These are phyloP conservation scores for Linnemannia zychae DNA, from an alignment of 192 early-diverging fungal species.

Conservation along the genomic window DNA sequence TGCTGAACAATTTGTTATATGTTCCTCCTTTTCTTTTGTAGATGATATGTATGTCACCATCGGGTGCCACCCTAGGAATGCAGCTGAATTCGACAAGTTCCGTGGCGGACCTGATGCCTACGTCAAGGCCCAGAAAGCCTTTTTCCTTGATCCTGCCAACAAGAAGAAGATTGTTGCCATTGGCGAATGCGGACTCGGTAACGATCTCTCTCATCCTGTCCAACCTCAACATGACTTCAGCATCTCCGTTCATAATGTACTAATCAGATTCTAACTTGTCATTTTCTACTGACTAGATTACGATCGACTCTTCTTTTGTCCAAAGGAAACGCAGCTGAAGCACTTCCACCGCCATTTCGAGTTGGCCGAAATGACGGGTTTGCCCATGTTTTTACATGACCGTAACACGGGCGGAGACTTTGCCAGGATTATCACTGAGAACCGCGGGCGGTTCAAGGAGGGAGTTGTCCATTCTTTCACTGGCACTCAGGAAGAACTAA, in stretches of 20 bases:
- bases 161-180: slow-evolving; percentile 83
- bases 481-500: slow-evolving; percentile 74
- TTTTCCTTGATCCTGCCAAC: slow-evolving; percentile 52
- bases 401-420: slow-evolving; percentile 74
- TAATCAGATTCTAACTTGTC: neutral
- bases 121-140: slow-evolving; percentile 61
- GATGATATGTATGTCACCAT: slow-evolving; percentile 76
- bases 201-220: neutral
- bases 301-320: slow-evolving; percentile 88
- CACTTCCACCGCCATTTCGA: slow-evolving; percentile 86
- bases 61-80: slow-evolving; percentile 88
- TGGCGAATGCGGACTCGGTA: slow-evolving; percentile 91
- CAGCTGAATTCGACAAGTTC: slow-evolving; percentile 74
- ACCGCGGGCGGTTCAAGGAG: slow-evolving; percentile 70
- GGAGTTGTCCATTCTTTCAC: slow-evolving; percentile 95
- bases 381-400: slow-evolving; percentile 94
- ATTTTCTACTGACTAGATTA: slow-evolving; percentile 73
- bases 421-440: slow-evolving; percentile 46
- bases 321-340: slow-evolving; percentile 77
- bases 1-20: neutral
- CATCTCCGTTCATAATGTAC: neutral
- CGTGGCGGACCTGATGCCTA: slow-evolving; percentile 72
- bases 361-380: slow-evolving; percentile 75
- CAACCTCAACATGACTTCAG: neutral
- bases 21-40: neutral